Base-by-base conservation (phyloP, 345 rosid genomes). In the Ricinus communis region DNA sequence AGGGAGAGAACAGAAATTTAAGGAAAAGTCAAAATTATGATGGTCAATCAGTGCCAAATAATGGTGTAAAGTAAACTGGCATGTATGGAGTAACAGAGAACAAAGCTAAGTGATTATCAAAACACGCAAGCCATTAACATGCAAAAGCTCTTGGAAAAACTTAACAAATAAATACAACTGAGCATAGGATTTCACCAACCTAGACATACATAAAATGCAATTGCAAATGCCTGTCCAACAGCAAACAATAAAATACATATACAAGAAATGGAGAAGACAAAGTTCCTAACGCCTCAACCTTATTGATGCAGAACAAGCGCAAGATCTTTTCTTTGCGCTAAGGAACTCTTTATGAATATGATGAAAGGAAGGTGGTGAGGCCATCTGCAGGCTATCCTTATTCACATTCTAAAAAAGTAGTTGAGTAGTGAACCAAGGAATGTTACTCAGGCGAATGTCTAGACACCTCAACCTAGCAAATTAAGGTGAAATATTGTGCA, bases 1-100 rank as follows among this genome's bases (percentile, higher is more conserved):
- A 43, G n/a, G 54, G 51, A 36, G 21, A 62, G 49, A 33, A 5
- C 61, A 22, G 47, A 22, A 72, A 22, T 50, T n/a, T 51, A 27
- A 14, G 41, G 33, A 65, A 56, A 68, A 18, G 64, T 58, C 46
- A 53, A 63, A 25, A 65, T 40, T 43, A 31, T 8, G 56, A 55
- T 21, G 21, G 38, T 15, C 65, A 51, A 15, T 31, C 55, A 16
- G 36, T 64, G 19, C 60, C 31, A 41, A 52, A 52, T 16, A 65
- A 65, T 31, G 0, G 3, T 63, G 11, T n/a, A n/a, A 33, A 2
- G 41, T 62, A 65, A 24, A 41, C 38, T 25, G 18, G 27, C 30
- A 11, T 62, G 9, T 50, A 56, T 19, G 21, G 54, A 31, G 46
- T 14, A n/a, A 24, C 4, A 18, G 40, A 19, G 11, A 56, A 59